phyloP scores from a whole-genome alignment of 129 eudicot species.

The Artemisia argyi region DNA sequence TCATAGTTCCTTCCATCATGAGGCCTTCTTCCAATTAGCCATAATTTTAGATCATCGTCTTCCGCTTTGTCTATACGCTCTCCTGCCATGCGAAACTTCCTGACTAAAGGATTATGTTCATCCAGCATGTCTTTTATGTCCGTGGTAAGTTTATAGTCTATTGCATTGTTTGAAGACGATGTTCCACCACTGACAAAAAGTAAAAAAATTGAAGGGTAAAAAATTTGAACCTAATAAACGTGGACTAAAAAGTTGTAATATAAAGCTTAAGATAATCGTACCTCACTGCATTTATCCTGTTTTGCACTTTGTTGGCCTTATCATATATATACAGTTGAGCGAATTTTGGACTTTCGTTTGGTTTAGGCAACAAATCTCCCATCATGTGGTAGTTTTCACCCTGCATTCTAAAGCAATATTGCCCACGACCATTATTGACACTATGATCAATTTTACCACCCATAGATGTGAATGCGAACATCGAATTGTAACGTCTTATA shows the following conservation, averaged over 20 bases:
- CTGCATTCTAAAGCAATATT: neutral
- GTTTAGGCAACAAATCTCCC: neutral
- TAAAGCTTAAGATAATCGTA: neutral
- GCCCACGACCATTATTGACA: neutral
- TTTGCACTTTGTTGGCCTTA: neutral
- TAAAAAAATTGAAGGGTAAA: neutral
- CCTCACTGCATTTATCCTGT: neutral
- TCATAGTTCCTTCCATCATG: neutral
- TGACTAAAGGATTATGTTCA: neutral
- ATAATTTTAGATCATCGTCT: neutral
- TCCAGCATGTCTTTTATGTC: neutral
- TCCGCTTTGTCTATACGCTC: neutral
- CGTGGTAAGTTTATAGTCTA: neutral
- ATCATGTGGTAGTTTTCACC: neutral
- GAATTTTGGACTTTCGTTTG: neutral
- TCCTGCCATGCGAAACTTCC: neutral
- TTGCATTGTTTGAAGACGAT: neutral
- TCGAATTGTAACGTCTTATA: neutral
- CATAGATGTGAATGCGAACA: neutral
- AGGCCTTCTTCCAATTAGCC: neutral
- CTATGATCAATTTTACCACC: neutral
- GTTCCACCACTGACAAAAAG: neutral
- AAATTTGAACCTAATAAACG: neutral
- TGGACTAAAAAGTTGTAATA: neutral
- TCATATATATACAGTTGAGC: neutral